These are phyloP conservation scores for Tolypocladium capitatum DNA, from an alignment of 2,329 filamentous ascomycete species.

Conservation along the genomic window DNA sequence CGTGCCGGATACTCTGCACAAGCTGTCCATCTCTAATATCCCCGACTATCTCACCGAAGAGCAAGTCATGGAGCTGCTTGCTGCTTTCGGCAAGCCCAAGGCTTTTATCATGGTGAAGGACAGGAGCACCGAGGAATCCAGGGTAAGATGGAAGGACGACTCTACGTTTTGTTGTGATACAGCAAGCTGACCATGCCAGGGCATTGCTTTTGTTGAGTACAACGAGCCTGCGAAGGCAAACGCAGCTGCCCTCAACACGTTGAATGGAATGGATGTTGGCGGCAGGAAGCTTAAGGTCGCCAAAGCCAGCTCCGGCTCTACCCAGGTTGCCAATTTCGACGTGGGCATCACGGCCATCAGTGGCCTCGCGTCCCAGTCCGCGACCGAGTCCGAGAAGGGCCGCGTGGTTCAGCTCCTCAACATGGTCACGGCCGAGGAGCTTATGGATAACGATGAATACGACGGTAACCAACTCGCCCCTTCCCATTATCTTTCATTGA, in stretches of 20 bases:
- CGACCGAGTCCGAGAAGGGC: constrained; percentile 63
- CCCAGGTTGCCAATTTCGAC: constrained; percentile 83
- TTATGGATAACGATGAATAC: constrained; percentile 89
- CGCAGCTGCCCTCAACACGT: constrained; percentile 73
- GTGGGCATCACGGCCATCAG: constrained; percentile 98
- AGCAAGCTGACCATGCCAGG: constrained; percentile 33
- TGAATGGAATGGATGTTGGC: constrained; percentile 88
- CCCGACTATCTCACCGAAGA: constrained; percentile 80
- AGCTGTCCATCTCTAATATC: constrained; percentile 86
- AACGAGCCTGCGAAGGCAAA: constrained; percentile 57
- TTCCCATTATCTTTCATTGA: neutral
- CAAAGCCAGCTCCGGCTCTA: constrained; percentile 83
- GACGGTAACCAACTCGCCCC: constrained; percentile 48
- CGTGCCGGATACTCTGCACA: constrained; percentile 87
- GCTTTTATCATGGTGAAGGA: constrained; percentile 88
- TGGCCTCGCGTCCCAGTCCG: constrained; percentile 84
- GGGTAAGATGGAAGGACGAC: constrained; percentile 40
- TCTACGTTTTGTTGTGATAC: neutral
- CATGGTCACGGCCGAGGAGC: constrained; percentile 94
- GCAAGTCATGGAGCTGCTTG: constrained; percentile 79
- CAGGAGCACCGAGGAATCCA: constrained; percentile 67
- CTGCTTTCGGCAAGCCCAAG: constrained; percentile 85
- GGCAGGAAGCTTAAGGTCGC: constrained; percentile 74
- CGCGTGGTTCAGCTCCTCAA: constrained; percentile 87
- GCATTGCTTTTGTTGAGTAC: constrained; percentile 95